phyloP scores from a whole-genome alignment of 176 grass and related monocot species.

The Dendrocalamus sinicus region DNA sequence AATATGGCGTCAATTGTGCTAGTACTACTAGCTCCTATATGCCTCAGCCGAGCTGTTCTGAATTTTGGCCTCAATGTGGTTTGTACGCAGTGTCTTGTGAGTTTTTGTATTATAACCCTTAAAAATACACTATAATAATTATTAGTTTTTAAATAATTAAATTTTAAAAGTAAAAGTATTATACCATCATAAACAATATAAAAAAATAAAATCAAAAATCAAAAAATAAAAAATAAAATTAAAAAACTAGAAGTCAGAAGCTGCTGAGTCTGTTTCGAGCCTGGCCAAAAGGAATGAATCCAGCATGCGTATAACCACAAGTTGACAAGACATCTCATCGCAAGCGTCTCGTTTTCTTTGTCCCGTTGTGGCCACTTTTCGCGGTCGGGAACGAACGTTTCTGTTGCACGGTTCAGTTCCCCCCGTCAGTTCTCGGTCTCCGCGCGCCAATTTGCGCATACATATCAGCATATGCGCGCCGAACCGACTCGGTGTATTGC shows the following conservation, averaged over 20 bases:
- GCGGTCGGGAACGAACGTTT: background rate
- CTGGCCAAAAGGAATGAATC: background rate
- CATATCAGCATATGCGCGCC: background rate
- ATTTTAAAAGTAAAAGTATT: no score
- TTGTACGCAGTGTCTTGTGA: no score
- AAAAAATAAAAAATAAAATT: no score
- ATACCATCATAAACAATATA: no score
- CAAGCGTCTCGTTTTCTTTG: background rate
- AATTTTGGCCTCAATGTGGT: background rate
- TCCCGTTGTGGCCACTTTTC: background rate
- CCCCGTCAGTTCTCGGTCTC: background rate
- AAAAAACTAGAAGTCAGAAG: no score
- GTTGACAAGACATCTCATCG: background rate
- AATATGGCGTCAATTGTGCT: background rate
- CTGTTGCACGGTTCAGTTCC: conserved; percentile 14
- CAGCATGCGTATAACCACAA: background rate
- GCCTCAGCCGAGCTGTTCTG: background rate
- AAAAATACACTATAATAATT: no score
- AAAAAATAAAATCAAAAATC: no score
- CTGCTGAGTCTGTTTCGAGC: no score
- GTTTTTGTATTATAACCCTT: no score
- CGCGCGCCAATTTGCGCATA: background rate
- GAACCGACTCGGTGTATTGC: background rate
- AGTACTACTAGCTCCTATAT: background rate
- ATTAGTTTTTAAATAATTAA: no score